Conservation (phyloP, 139 green algal species). For the Yamagishiella unicocca region DNA sequence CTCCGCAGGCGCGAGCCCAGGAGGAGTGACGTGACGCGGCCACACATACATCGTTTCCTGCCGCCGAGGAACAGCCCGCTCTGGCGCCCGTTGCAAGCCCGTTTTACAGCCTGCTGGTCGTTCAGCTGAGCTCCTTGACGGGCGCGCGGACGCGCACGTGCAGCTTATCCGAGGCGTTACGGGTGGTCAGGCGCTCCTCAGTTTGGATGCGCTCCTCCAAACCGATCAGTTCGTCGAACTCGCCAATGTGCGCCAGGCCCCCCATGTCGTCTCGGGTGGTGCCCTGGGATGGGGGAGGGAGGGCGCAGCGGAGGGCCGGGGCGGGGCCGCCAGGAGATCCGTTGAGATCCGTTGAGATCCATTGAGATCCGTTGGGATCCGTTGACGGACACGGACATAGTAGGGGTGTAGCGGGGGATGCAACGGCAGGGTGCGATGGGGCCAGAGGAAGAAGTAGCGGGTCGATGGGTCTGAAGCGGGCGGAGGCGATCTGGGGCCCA, state of each 20-base stretch:
- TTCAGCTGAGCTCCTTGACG: slow-evolving; percentile 37
- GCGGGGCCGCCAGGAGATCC: no score
- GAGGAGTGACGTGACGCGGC: no score
- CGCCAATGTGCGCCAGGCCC: slow-evolving; percentile 63
- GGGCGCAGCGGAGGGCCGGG: no score
- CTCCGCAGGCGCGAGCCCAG: no score
- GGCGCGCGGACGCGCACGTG: slow-evolving; percentile 53
- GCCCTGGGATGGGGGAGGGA: slow-evolving; percentile 54
- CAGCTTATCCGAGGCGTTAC: slow-evolving; percentile 59
- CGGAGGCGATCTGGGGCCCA: no score
- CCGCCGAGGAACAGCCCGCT: no score
- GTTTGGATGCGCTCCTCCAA: slow-evolving; percentile 64
- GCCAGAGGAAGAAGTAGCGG: not conserved
- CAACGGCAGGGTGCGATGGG: not conserved
- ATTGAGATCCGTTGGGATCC: no score
- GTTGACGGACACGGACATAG: slow-evolving; percentile 11
- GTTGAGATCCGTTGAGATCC: no score
- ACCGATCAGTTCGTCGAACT: slow-evolving; percentile 76
- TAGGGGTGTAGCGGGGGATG: not conserved
- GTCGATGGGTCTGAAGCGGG: not conserved
- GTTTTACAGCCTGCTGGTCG: no score
- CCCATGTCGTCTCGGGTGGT: slow-evolving; percentile 65
- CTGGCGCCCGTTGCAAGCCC: no score
- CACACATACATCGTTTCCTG: no score
- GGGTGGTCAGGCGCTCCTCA: slow-evolving; percentile 60